Percentiles rank a stretch among this genome's conserved stretches.
Conservation (phyloP, 192 early-diverging fungal species). For the Linnemannia zychae region DNA sequence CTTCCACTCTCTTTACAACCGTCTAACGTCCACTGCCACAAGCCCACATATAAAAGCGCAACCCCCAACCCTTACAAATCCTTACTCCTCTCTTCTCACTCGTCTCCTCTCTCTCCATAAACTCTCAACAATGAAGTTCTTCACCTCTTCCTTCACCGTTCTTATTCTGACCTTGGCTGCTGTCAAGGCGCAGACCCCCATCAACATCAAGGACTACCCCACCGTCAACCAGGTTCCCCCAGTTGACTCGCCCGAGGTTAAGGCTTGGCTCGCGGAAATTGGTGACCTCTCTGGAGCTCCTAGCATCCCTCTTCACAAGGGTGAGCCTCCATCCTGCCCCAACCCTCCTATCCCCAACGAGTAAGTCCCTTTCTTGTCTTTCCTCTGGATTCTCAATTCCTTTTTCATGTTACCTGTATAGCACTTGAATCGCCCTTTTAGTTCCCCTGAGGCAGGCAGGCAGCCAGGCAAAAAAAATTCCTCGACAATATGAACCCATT, state of each 20-base stretch:
- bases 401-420: too few relatives aligned
- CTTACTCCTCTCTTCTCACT: background rate
- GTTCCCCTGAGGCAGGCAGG: too few relatives aligned
- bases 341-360: constrained; percentile 18
- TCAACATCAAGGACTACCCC: constrained; percentile 25
- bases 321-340: constrained; percentile 12
- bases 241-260: constrained; percentile 20
- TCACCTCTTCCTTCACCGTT: constrained; percentile 26
- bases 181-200: constrained; percentile 26
- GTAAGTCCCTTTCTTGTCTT: constrained; percentile 15
- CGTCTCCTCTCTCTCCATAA: background rate
- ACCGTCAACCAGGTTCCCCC: constrained; percentile 5
- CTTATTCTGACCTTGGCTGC: constrained; percentile 26
- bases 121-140: constrained; percentile 27
- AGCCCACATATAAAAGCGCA: constrained; percentile 1
- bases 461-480: too few relatives aligned
- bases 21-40: constrained; percentile 6
- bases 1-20: background rate
- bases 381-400: too few relatives aligned
- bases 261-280: constrained; percentile 37
- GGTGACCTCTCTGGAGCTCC: constrained; percentile 32
- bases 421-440: too few relatives aligned
- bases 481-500: background rate
- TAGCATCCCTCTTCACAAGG: constrained; percentile 21
- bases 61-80: background rate